A percentile compares a stretch with the other conserved stretches of the same genome.
Conservation (phyloP, 257 asterid genomes). For the Ehretia macrophylla region DNA sequence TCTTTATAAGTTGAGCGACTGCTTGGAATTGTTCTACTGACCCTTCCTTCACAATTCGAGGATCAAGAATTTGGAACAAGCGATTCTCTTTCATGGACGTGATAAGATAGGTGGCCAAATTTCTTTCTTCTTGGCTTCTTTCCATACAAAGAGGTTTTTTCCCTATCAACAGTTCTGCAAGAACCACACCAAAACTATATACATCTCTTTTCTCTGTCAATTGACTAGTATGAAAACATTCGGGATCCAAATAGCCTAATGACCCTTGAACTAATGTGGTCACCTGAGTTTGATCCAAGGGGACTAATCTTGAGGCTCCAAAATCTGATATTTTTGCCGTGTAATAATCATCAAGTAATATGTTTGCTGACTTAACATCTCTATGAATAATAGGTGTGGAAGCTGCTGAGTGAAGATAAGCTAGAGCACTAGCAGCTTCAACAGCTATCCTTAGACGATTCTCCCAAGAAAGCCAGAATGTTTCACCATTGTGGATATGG, state of each 20-base stretch:
- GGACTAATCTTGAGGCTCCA: conserved; percentile 68
- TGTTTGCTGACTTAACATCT: conserved; percentile 73
- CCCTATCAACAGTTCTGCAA: conserved; percentile 64
- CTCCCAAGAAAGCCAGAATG: conserved; percentile 56
- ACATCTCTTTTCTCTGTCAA: conserved; percentile 76
- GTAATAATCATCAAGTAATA: conserved; percentile 49
- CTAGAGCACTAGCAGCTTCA: conserved; percentile 61
- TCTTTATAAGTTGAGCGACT: conserved; percentile 39
- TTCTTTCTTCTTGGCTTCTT: conserved; percentile 36
- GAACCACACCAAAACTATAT: conserved; percentile 71
- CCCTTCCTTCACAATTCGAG: conserved; percentile 56
- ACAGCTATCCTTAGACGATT: conserved; percentile 58
- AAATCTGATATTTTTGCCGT: conserved; percentile 65
- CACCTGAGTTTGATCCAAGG: conserved; percentile 58
- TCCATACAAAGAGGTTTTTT: conserved; percentile 49
- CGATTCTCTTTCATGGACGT: conserved; percentile 39
- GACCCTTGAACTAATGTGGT: conserved; percentile 77
- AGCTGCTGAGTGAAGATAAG: conserved; percentile 76
- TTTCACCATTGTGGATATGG: conserved; percentile 42
- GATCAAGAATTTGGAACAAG: conserved; percentile 49
- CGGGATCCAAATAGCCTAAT: conserved; percentile 71
- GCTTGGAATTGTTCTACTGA: conserved; percentile 47
- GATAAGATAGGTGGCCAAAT: conserved; percentile 39
- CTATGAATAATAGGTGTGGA: conserved; percentile 56
- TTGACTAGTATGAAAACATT: conserved; percentile 57